Conservation (phyloP, 371 early-diverging fungal species). For the Apophysomyces elegans region DNA sequence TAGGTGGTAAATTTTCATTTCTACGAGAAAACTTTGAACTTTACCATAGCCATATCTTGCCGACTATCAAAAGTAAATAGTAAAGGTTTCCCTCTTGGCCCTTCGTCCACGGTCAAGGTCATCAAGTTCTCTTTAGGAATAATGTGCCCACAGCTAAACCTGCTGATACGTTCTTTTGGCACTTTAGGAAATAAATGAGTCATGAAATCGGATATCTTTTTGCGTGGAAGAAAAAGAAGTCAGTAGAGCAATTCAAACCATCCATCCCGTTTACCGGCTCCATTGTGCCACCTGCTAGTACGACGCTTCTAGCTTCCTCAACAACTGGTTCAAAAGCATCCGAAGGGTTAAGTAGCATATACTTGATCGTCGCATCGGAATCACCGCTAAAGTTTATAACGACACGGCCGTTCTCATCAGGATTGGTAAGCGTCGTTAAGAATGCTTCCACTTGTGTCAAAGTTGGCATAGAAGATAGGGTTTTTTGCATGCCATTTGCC, state of each 20-base stretch:
- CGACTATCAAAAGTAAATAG: conserved; percentile 77
- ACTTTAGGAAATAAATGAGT: conserved; percentile 57
- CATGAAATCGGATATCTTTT: conserved; percentile 50
- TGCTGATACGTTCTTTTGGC: conserved; percentile 46
- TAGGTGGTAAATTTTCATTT: conserved; percentile 2
- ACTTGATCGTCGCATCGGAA: conserved; percentile 49
- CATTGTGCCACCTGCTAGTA: conserved; percentile 98
- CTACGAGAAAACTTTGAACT: background rate
- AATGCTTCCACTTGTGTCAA: conserved; percentile 62
- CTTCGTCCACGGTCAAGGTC: conserved; percentile 63
- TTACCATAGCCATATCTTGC: conserved; percentile 54
- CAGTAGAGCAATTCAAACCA: background rate
- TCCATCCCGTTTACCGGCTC: conserved; percentile 71
- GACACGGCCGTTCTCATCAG: conserved; percentile 75
- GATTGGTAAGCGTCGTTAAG: conserved; percentile 62
- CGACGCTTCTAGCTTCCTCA: conserved; percentile 78
- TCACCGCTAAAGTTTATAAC: conserved; percentile 39
- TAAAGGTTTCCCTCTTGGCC: conserved; percentile 67
- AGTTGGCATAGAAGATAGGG: conserved; percentile 39
- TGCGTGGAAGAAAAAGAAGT: background rate
- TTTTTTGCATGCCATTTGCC: conserved; percentile 6
- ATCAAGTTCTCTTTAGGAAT: conserved; percentile 71
- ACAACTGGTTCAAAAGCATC: conserved; percentile 82
- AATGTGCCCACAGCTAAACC: conserved; percentile 84
- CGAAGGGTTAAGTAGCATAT: conserved; percentile 86